Base-by-base conservation (phyloP, 345 rosid species). In the Syzygium grande region DNA sequence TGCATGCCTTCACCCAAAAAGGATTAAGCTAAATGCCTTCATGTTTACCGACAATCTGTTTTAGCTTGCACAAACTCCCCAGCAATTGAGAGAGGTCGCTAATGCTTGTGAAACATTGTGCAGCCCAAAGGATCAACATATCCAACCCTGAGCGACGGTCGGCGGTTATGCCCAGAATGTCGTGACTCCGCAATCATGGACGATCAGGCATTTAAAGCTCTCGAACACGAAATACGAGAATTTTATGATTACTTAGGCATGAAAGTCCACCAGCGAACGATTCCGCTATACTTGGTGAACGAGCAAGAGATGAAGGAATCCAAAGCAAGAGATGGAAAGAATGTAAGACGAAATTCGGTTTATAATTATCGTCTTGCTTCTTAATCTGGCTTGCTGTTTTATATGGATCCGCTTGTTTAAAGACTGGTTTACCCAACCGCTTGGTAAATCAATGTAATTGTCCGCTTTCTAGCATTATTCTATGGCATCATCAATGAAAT, bases 141-240 rank as follows among this genome's bases (percentile, higher is more conserved):
- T 91, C 87, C 95, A 84, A 92, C 94, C 23, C 99, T 96, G 88
- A 95, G 92, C 59, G 98, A 94, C 91, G 98, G 97, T 51, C 92
- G 99, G 43, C 27, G 25, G 52, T 59, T 84, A 88, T 88, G 89
- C 34, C 51, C 34, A 4, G 84, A 84, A 9, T 88, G 89, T 27
- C 86, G 25, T 43, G 34, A 68, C 43, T 61, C 86, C 43, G 84
- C 65, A 25, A 22, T 84, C 16, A 85, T 87, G 86, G 34, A 80
- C 58, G 4, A 21, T 9, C 54, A 6, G 3, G 88, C 79, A n/a
- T 63, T 54, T 43, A 30, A 84, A 41, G 79, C 86, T n/a, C 59
- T 52, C 9, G 22, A 78, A 30, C 61, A 22, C 23, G 89, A 88
- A n/a, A 53, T 88, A 27, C 61, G 52, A 2, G 51, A 88, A 46